Percentiles rank a stretch among this genome's conserved stretches.
Conservation (phyloP, 805 yeast genomes). For the Diddensiella caesifluorescens region DNA sequence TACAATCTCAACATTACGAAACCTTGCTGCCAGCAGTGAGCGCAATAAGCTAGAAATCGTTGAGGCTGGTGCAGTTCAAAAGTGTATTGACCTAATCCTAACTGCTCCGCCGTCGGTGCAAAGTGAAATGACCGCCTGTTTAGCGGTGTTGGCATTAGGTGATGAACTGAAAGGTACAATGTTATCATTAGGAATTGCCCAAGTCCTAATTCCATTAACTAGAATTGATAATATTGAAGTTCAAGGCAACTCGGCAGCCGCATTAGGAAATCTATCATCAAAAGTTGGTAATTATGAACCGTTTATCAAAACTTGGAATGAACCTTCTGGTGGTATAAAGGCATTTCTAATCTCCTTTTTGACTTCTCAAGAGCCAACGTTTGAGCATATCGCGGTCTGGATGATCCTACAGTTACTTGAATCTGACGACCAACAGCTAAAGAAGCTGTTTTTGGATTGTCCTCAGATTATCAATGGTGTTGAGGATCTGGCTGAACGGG, state of each 20-base stretch:
- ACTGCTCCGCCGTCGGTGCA: constrained; percentile 88
- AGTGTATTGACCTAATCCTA: constrained; percentile 82
- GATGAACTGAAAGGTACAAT: constrained; percentile 87
- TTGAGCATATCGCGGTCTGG: constrained; percentile 98
- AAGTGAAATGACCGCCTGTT: constrained; percentile 93
- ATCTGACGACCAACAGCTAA: constrained; percentile 63
- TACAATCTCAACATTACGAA: constrained; percentile 92
- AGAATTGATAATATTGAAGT: constrained; percentile 85
- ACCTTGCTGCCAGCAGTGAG: constrained; percentile 93
- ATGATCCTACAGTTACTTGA: constrained; percentile 89
- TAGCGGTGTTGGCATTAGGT: constrained; percentile 93
- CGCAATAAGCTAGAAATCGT: constrained; percentile 85
- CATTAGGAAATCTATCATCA: constrained; percentile 90
- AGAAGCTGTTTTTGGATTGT: constrained; percentile 29
- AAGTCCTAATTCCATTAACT: constrained; percentile 87
- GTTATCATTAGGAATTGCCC: constrained; percentile 76
- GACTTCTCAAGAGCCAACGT: constrained; percentile 80
- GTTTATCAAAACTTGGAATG: constrained; percentile 71
- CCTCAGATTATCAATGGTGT: constrained; percentile 32
- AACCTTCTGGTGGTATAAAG: constrained; percentile 77
- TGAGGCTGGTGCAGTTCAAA: constrained; percentile 92
- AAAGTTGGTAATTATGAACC: constrained; percentile 79
- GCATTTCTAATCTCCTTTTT: constrained; percentile 79
- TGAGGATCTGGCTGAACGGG: constrained; percentile 30
- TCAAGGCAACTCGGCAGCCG: constrained; percentile 98